Evolutionary conservation across 768 basidiomycete genomes (phyloP).

Genomic region (Leccinum obscurum): DNA sequence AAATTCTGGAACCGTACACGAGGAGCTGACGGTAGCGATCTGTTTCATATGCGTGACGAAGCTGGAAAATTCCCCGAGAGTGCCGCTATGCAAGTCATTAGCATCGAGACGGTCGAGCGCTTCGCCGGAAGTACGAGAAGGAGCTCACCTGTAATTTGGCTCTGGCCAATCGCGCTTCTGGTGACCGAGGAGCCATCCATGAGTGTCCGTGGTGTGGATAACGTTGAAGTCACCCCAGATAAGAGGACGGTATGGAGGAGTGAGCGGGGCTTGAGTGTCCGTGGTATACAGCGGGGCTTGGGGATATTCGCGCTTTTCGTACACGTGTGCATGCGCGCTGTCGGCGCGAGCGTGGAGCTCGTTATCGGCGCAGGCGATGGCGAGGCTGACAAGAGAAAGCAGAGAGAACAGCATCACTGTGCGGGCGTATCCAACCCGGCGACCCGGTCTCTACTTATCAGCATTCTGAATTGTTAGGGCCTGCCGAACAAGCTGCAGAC

Average conservation of each 20-base stretch:
- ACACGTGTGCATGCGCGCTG: constrained; percentile 40
- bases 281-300: constrained; percentile 35
- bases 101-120: background rate
- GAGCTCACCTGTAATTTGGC: constrained; percentile 63
- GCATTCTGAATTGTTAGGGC: background rate
- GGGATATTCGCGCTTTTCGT: constrained; percentile 43
- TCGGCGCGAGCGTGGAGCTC: constrained; percentile 23
- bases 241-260: constrained; percentile 63
- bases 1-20: background rate
- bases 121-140: background rate
- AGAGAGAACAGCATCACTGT: constrained; percentile 18
- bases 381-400: constrained; percentile 19
- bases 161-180: constrained; percentile 73
- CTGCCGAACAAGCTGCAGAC: background rate
- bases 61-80: constrained; percentile 83
- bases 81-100: constrained; percentile 38
- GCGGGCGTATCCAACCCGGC: background rate
- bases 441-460: constrained; percentile 2
- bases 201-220: constrained; percentile 83
- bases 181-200: constrained; percentile 84
- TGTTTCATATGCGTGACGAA: constrained; percentile 83
- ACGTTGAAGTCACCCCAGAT: constrained; percentile 91
- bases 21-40: constrained; percentile 52
- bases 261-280: constrained; percentile 41
- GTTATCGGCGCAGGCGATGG: constrained; percentile 22